These are phyloP conservation scores for Encephalitozoon hellem DNA, from an alignment of 371 early-diverging fungal species.

Conservation along the genomic window DNA sequence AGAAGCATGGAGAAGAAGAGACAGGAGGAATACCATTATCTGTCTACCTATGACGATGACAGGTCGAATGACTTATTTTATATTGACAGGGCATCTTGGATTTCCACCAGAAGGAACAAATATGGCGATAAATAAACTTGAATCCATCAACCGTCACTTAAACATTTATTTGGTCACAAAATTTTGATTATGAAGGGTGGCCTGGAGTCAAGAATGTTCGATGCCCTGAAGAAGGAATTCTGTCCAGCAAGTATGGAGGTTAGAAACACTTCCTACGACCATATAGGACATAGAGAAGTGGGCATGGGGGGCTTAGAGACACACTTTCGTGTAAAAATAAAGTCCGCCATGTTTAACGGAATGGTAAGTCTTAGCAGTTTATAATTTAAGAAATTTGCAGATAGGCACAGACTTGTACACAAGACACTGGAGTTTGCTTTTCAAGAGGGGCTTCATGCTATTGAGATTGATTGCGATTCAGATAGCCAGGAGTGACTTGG, in stretches of 20 bases:
- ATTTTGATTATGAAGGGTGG: background rate
- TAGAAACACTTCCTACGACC: background rate
- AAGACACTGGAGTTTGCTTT: conserved; percentile 8
- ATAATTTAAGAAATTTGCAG: background rate
- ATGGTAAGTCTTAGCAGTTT: background rate
- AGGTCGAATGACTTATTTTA: background rate
- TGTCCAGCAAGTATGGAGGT: background rate
- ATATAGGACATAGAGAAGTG: background rate
- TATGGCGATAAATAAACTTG: background rate
- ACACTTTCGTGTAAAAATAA: background rate
- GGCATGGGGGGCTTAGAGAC: background rate
- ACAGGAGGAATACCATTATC: background rate
- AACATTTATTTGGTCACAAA: background rate
- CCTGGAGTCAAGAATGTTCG: background rate
- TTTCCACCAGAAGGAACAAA: background rate
- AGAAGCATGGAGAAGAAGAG: background rate
- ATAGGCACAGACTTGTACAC: conserved; percentile 26
- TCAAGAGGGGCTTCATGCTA: background rate
- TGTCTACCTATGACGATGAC: conserved; percentile 2
- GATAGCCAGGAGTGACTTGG: background rate
- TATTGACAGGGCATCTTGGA: background rate
- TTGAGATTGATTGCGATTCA: conserved; percentile 21
- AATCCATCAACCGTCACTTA: background rate
- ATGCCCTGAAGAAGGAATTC: background rate
- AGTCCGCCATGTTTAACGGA: background rate